Percentiles rank a stretch among this genome's conserved stretches.
Conservation (phyloP, 331 rosid species). For the Pyrus hybrid region DNA sequence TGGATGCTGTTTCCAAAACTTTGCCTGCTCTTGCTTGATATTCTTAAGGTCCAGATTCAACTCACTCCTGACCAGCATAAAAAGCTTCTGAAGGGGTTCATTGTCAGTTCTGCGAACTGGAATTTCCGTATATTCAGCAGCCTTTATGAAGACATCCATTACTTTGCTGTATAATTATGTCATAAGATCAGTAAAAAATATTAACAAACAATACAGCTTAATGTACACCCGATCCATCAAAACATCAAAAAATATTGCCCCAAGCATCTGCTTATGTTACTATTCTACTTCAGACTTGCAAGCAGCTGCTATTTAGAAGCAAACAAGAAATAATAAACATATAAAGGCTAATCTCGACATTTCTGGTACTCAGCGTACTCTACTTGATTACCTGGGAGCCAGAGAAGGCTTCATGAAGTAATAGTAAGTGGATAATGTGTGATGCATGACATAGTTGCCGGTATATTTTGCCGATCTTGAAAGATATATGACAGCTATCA, state of each 20-base stretch:
- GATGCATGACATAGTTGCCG: slow-evolving; percentile 98
- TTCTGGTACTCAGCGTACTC: background rate
- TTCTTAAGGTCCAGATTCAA: slow-evolving; percentile 95
- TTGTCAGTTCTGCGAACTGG: slow-evolving; percentile 94
- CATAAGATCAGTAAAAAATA: slow-evolving; percentile 7
- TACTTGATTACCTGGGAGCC: slow-evolving; percentile 63
- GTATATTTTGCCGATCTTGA: slow-evolving; percentile 93
- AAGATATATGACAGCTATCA: slow-evolving; percentile 87
- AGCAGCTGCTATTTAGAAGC: background rate
- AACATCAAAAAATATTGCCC: background rate
- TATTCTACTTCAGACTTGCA: background rate
- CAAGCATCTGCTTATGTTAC: background rate
- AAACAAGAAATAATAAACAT: background rate
- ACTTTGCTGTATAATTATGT: slow-evolving; percentile 66
- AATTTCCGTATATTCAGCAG: slow-evolving; percentile 90
- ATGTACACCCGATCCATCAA: background rate
- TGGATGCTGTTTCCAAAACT: slow-evolving; percentile 99
- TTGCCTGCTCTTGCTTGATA: slow-evolving; percentile 97
- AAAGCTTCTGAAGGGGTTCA: slow-evolving; percentile 94
- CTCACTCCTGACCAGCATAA: slow-evolving; percentile 94
- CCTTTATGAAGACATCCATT: slow-evolving; percentile 95
- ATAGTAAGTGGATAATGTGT: slow-evolving; percentile 77
- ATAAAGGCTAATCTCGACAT: background rate
- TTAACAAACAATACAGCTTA: background rate
- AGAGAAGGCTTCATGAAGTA: slow-evolving; percentile 89